Evolutionary conservation across 306 rosid genomes (phyloP), one percentile per base, ranked within the genome.

Genomic region (Sindora glabra): DNA sequence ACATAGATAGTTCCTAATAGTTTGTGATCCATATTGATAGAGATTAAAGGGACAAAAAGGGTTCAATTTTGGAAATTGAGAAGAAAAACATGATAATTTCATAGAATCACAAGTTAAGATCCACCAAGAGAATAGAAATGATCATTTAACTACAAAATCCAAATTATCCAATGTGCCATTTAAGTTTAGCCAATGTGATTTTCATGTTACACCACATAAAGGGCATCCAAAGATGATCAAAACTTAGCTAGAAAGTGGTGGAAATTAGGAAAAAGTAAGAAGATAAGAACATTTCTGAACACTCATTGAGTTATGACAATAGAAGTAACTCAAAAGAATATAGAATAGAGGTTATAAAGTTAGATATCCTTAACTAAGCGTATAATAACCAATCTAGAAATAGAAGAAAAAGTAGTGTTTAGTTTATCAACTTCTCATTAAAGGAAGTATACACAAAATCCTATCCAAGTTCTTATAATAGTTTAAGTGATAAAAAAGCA

Each of bases 241-340:
- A 56, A 75, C 73, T 74, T 69, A 80, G 68, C 76, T 73, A 11
- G 83, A 71, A 62, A 83, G 84, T 69, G 81, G 74, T 24, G 62
- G 74, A 58, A 57, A 65, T 32, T 36, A 47, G 14, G 74, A 67
- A 63, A 71, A 67, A 73, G 69, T 75, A 67, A 12, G 73, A 75
- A 62, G 71, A 72, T 67, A 77, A 73, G 63, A 66, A 70, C 51
- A 37, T 60, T 47, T 47, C 45, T 58, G 67, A 73, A 38, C 79
- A 59, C 50, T 51, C 47, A 40, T 37, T 49, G 57, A 62, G 68
- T 59, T 42, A 26, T 13, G 85, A 74, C 67, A 71, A 68, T 10
- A 40, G 41, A 58, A 74, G 56, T 53, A 79, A 59, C 64, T 39
- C 59, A 10, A 81, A 74, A 21, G 95, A 87, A 62, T 70, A 77